Percentiles rank a stretch among this genome's conserved stretches.
Evolutionary conservation across 495 filamentous ascomycete species (phyloP).

Genomic region (Annulohypoxylon moriforme): DNA sequence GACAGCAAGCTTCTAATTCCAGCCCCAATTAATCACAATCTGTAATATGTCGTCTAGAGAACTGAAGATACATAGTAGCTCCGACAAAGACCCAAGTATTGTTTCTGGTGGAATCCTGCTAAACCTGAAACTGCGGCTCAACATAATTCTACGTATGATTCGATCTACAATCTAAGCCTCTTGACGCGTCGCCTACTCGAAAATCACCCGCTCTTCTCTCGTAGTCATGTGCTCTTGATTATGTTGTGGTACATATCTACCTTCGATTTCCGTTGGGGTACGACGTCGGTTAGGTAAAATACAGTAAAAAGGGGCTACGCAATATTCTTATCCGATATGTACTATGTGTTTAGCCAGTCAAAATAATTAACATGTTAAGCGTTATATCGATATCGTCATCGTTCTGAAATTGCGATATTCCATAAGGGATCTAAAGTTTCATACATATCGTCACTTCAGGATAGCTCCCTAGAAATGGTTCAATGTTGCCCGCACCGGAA

Average conservation of each 20-base stretch:
- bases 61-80: background rate
- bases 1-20: background rate
- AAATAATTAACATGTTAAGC: background rate
- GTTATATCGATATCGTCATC: background rate
- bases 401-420: background rate
- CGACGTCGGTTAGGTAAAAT: background rate
- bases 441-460: no score
- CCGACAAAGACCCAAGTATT: background rate
- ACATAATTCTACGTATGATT: background rate
- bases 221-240: background rate
- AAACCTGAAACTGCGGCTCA: slow-evolving; percentile 14
- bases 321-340: background rate
- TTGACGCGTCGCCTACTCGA: background rate
- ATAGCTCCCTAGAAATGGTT: no score
- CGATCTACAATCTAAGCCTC: background rate
- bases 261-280: slow-evolving; percentile 1
- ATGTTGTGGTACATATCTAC: background rate
- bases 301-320: slow-evolving; percentile 5
- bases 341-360: background rate
- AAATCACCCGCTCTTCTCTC: background rate
- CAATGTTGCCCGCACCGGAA: no score
- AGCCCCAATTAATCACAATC: background rate
- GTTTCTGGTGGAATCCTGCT: background rate
- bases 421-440: background rate
- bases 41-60: background rate